A percentile compares a stretch with the other conserved stretches of the same genome.
Conservation (phyloP, 208 protist species). For the Trypanosoma grayi region DNA sequence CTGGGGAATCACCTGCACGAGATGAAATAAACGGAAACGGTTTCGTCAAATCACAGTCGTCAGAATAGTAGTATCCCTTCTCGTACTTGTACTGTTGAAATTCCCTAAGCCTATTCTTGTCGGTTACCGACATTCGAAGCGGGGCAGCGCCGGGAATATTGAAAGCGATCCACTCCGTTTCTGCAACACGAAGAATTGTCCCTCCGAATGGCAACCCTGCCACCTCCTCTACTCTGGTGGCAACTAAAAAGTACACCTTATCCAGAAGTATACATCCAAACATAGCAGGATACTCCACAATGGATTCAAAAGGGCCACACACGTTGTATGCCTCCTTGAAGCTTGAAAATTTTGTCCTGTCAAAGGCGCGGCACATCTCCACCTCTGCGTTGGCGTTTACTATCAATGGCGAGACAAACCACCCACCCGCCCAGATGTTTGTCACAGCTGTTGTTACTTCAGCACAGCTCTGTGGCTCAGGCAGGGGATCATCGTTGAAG, state of each 20-base stretch:
- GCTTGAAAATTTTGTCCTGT: constrained; percentile 51
- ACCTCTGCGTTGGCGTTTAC: constrained; percentile 60
- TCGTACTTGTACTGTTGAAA: constrained; percentile 66
- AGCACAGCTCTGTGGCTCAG: constrained; percentile 6
- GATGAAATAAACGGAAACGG: constrained; percentile 70
- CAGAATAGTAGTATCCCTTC: constrained; percentile 84
- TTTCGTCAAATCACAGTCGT: constrained; percentile 61
- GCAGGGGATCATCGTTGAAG: constrained; percentile 41
- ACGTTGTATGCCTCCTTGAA: constrained; percentile 43
- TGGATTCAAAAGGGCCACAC: constrained; percentile 63
- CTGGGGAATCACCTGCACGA: constrained; percentile 14
- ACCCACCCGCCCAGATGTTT: constrained; percentile 32
- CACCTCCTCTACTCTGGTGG: constrained; percentile 34
- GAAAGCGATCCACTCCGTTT: constrained; percentile 76
- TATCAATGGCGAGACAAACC: constrained; percentile 39
- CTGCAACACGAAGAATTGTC: constrained; percentile 49
- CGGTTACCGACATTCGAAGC: constrained; percentile 38
- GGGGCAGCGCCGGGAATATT: constrained; percentile 54
- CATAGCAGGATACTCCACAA: constrained; percentile 58
- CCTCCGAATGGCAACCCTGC: constrained; percentile 53
- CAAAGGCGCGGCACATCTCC: constrained; percentile 41
- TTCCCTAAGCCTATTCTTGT: constrained; percentile 60
- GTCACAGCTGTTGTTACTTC: neutral
- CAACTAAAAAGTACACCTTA: constrained; percentile 79
- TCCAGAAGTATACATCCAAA: constrained; percentile 79